phyloP scores from a whole-genome alignment of 495 filamentous ascomycete genomes.

The Neurospora sp. region DNA sequence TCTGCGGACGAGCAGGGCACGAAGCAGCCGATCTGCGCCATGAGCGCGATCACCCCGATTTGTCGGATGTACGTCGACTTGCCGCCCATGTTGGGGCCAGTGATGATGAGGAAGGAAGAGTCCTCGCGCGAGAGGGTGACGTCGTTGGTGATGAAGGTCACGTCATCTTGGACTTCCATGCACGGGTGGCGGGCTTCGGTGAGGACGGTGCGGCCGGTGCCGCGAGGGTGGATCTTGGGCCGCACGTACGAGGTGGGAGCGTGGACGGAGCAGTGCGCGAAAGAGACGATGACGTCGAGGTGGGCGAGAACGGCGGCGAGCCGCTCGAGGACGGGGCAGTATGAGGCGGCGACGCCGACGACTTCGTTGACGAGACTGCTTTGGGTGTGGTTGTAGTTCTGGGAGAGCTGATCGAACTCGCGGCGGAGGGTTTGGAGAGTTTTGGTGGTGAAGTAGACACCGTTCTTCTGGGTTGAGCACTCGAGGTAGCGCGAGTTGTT shows the following conservation, averaged over 20 bases:
- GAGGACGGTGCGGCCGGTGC: conserved; percentile 80
- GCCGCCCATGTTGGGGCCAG: conserved; percentile 97
- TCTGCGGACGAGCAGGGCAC: conserved; percentile 87
- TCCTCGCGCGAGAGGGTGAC: conserved; percentile 70
- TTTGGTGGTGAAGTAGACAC: conserved; percentile 93
- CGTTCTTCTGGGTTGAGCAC: conserved; percentile 97
- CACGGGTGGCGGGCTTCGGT: conserved; percentile 94
- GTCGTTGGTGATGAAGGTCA: conserved; percentile 98
- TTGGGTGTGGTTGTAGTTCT: conserved; percentile 94
- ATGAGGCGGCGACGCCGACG: conserved; percentile 85
- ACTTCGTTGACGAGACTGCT: conserved; percentile 86
- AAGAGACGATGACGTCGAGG: conserved; percentile 91
- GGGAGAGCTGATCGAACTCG: conserved; percentile 88
- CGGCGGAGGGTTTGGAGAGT: conserved; percentile 72
- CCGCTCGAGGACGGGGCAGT: conserved; percentile 85
- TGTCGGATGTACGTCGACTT: conserved; percentile 99
- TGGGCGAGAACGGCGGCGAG: conserved; percentile 85
- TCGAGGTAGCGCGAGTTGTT: conserved; percentile 86
- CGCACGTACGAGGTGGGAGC: conserved; percentile 86
- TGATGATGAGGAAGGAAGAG: conserved; percentile 93
- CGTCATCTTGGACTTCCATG: conserved; percentile 98
- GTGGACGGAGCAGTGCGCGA: conserved; percentile 89
- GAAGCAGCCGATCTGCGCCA: conserved; percentile 96
- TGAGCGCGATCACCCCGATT: conserved; percentile 92
- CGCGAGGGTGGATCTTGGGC: conserved; percentile 84